phyloP scores from a whole-genome alignment of 306 rosid genomes.

The Prunus armeniaca region DNA sequence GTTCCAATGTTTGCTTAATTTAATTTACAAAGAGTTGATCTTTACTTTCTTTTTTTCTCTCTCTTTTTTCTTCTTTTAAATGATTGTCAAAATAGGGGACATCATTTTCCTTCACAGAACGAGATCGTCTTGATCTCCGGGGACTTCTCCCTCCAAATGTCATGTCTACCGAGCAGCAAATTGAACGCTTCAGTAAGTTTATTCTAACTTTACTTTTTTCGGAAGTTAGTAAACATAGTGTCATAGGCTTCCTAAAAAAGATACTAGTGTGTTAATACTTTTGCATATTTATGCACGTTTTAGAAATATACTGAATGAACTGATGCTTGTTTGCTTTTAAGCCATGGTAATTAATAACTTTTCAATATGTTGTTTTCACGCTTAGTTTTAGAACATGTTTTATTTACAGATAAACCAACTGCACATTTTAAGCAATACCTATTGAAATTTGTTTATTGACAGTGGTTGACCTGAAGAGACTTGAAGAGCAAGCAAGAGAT shows the following conservation, averaged over 20 bases:
- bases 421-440: background rate
- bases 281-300: background rate
- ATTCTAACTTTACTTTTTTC: background rate
- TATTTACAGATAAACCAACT: background rate
- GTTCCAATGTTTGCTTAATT: background rate
- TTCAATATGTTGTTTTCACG: background rate
- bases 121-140: conserved; percentile 97
- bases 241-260: background rate
- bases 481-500: conserved; percentile 92
- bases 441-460: conserved; percentile 21
- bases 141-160: conserved; percentile 98
- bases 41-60: background rate
- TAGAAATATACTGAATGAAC: background rate
- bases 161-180: conserved; percentile 85
- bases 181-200: conserved; percentile 86
- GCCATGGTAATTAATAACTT: background rate
- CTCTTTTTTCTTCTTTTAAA: background rate
- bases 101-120: conserved; percentile 88
- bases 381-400: background rate
- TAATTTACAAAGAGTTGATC: background rate
- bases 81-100: conserved; percentile 69
- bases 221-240: background rate
- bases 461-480: conserved; percentile 95
- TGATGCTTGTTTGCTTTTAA: background rate
- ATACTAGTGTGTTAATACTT: background rate